These are phyloP conservation scores for Clohesyomyces aquaticus DNA, from an alignment of 495 filamentous ascomycete genomes.

Conservation along the genomic window DNA sequence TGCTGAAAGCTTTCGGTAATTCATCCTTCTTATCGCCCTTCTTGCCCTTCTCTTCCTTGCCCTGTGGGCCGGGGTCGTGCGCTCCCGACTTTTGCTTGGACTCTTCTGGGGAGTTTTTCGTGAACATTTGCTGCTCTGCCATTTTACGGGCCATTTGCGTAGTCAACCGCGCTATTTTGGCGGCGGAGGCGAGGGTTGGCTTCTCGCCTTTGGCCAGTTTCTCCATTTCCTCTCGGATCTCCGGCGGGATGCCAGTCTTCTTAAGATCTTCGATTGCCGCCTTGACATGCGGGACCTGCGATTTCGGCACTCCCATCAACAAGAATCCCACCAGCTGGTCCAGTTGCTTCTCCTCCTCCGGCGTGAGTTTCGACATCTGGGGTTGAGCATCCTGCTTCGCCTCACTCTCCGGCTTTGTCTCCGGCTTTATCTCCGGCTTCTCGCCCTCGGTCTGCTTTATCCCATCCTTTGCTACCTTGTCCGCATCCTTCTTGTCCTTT, in stretches of 20 bases:
- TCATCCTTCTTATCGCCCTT: constrained; percentile 44
- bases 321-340: constrained; percentile 50
- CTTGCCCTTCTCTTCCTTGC: constrained; percentile 48
- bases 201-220: constrained; percentile 47
- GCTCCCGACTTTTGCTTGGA: constrained; percentile 48
- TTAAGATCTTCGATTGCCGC: constrained; percentile 53
- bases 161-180: constrained; percentile 56
- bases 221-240: constrained; percentile 56
- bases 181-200: constrained; percentile 54
- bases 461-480: constrained; percentile 28
- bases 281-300: constrained; percentile 51
- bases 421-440: constrained; percentile 5
- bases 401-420: background rate
- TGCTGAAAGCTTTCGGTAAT: constrained; percentile 51
- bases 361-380: constrained; percentile 41
- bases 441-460: constrained; percentile 10
- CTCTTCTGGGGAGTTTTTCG: constrained; percentile 25
- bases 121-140: constrained; percentile 39
- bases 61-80: constrained; percentile 45
- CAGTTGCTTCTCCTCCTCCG: constrained; percentile 49
- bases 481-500: constrained; percentile 34
- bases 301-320: constrained; percentile 54
- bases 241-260: constrained; percentile 55
- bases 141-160: constrained; percentile 49
- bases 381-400: constrained; percentile 8